Evolutionary conservation across 2,329 filamentous ascomycete genomes (phyloP), one percentile per base, ranked within the genome.

Genomic region (Colletotrichum salicis): DNA sequence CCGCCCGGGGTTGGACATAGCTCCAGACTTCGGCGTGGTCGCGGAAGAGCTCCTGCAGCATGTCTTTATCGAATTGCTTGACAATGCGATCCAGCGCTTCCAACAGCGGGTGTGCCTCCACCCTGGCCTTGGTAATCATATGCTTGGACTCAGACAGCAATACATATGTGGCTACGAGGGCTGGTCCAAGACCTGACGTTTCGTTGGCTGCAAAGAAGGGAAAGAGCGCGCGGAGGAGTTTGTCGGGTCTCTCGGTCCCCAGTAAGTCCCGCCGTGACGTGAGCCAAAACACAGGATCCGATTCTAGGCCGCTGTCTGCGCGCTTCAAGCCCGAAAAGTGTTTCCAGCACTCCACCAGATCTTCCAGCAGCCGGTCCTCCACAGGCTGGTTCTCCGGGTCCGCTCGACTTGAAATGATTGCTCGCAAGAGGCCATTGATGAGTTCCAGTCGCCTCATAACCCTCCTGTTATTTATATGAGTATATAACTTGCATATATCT

Each of bases 281-380:
- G 41, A 83, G 67, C 60, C 78, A 77, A 57, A 82, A 82, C 5
- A 71, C 74, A 4, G 76, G 65, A 1, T 64, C 59, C 37, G 51
- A 58, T 6, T 19, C 10, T 19, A 71, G 29, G 22, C 70, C 67
- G 62, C 56, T 63, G 24, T 77, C 77, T 5, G 62, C 70, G 12
- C 82, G 77, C 54, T 75, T 78, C 51, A 83, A 73, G 62, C 80
- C 79, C 1, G 82, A 81, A 15, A 83, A 70, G 67, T 82, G 80
- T 74, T 79, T 78, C 82, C 82, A 84, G 64, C 83, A 68, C 13
- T 76, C 76, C 35, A 82, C 51, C 5, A 83, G 75, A 71, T 83
- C 80, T 0, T 76, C 64, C 52, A 79, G 59, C 22, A 69, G 27
- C 8, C 31, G 35, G 12, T 68, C 64, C 7, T 74, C 57, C 5